Conservation (phyloP, 2,329 filamentous ascomycete species). For the Epichloe baconii region DNA sequence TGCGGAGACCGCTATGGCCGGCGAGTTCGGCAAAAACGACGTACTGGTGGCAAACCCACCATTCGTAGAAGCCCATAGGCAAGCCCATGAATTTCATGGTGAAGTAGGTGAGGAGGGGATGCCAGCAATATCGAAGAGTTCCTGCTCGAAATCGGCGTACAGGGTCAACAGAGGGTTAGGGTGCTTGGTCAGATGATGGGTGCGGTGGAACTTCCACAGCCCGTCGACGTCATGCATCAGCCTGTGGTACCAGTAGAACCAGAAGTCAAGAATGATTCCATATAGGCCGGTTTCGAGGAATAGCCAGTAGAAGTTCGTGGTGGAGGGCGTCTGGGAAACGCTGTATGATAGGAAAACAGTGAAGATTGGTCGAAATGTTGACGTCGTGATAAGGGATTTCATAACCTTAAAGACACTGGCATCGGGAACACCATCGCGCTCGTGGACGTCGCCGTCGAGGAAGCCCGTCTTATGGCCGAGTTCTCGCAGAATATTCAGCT, state of each 20-base stretch:
- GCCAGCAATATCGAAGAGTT: constrained; percentile 4
- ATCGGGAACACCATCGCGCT: constrained; percentile 5
- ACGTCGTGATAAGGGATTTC: constrained; percentile 1
- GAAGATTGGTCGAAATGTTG: constrained; percentile 2
- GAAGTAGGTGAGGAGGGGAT: constrained; percentile 5
- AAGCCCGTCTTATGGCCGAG: constrained; percentile 3
- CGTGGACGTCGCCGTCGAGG: constrained; percentile 6
- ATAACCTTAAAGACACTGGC: constrained; percentile 2
- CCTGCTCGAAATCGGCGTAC: constrained; percentile 5
- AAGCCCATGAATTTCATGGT: constrained; percentile 5
- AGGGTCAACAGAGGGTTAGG: constrained; percentile 4
- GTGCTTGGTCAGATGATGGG: constrained; percentile 6
- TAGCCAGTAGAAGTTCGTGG: background rate
- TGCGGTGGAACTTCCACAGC: constrained; percentile 6
- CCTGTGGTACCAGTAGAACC: constrained; percentile 7
- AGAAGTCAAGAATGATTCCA: constrained; percentile 4
- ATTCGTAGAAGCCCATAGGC: constrained; percentile 6
- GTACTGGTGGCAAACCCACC: constrained; percentile 7
- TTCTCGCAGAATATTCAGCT: constrained; percentile 2
- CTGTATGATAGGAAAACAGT: constrained; percentile 3
- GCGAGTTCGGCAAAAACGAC: constrained; percentile 5
- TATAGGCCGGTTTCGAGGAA: constrained; percentile 2
- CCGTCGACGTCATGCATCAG: constrained; percentile 4
- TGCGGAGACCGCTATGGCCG: constrained; percentile 3
- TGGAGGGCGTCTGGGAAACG: background rate